Conservation (phyloP, 176 grass and related monocot species). For the Aechmea fasciata region DNA sequence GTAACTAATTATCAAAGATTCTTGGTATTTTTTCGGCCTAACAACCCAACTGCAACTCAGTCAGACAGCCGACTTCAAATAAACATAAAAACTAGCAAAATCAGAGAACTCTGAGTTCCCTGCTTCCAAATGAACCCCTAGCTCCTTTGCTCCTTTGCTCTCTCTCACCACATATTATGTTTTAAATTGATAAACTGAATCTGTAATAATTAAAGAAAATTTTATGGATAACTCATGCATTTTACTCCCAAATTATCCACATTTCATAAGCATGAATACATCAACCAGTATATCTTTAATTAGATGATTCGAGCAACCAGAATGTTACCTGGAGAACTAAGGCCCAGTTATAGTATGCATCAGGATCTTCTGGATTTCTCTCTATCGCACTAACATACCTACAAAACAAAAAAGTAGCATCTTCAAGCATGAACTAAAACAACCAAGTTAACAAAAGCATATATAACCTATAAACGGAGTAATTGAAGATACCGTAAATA, state of each 20-base stretch:
- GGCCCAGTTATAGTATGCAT: conserved; percentile 99
- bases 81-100: no score
- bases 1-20: no score
- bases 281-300: conserved; percentile 11
- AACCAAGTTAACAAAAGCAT: neutral
- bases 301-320: neutral
- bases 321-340: conserved; percentile 82
- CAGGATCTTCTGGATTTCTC: conserved; percentile 88
- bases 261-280: conserved; percentile 1
- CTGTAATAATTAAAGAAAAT: neutral
- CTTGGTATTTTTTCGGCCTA: no score
- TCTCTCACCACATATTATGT: no score
- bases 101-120: no score
- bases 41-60: no score
- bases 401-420: conserved; percentile 22
- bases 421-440: conserved; percentile 13
- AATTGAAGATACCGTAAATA: no score
- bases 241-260: neutral
- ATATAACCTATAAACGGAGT: neutral
- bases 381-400: conserved; percentile 95
- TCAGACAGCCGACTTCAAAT: no score
- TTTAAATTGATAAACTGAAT: no score
- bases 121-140: no score
- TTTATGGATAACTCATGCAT: neutral
- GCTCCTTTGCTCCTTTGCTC: no score